Conservation (phyloP, 768 basidiomycete genomes). For the Mycena belliarum region DNA sequence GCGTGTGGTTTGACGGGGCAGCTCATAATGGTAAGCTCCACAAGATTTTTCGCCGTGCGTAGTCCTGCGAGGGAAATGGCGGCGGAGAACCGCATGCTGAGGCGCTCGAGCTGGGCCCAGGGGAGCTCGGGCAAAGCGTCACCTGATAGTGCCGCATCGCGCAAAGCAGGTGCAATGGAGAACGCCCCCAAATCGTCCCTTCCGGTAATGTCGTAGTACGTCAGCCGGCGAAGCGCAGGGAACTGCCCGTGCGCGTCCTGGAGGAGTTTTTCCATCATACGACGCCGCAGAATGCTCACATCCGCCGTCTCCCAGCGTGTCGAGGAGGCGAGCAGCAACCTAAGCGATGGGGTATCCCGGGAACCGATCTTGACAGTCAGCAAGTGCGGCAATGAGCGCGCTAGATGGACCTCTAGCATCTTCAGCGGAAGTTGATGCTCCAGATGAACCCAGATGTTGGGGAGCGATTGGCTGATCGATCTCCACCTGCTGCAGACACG, state of each 20-base stretch:
- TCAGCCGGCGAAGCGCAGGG: neutral
- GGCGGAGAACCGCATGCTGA: neutral
- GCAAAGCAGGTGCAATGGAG: neutral
- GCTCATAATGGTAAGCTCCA: neutral
- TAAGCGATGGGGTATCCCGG: no score
- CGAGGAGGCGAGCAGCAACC: neutral
- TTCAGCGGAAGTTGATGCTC: neutral
- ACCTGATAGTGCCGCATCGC: neutral
- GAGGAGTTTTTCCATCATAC: no score
- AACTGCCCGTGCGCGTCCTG: neutral
- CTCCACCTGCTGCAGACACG: slow-evolving; percentile 3
- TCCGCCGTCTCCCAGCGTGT: neutral
- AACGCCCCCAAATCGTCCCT: neutral
- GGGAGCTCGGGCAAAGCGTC: neutral
- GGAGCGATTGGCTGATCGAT: neutral
- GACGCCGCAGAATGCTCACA: neutral
- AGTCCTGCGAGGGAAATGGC: neutral
- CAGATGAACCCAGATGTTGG: neutral
- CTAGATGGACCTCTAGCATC: neutral
- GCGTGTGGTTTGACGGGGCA: neutral
- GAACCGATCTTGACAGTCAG: neutral
- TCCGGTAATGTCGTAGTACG: neutral
- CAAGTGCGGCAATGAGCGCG: neutral
- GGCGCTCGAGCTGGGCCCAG: neutral
- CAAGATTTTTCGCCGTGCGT: neutral